Conservation (phyloP, 2,329 filamentous ascomycete genomes). For the Ceratocystis diversiconidia region DNA sequence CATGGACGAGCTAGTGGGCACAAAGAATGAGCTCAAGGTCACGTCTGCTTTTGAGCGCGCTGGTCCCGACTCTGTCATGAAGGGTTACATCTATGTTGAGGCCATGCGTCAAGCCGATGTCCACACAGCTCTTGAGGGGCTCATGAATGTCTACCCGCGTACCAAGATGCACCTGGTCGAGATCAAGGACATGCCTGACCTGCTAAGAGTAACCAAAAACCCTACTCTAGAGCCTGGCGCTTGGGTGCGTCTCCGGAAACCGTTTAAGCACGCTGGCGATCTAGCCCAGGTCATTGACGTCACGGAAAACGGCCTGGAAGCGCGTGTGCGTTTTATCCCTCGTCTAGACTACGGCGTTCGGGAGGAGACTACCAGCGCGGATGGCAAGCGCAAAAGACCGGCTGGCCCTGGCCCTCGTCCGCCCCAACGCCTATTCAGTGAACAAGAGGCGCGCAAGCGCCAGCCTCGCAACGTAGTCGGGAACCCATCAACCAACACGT, state of each 20-base stretch:
- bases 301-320: conserved; percentile 81
- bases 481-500: conserved; percentile 66
- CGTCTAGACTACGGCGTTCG: conserved; percentile 82
- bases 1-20: conserved; percentile 63
- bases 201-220: conserved; percentile 80
- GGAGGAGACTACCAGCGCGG: conserved; percentile 48
- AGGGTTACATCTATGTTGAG: conserved; percentile 90
- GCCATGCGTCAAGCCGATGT: conserved; percentile 79
- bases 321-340: conserved; percentile 75
- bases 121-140: conserved; percentile 62
- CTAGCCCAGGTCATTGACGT: conserved; percentile 85
- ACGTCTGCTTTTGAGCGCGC: conserved; percentile 87
- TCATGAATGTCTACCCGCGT: conserved; percentile 81
- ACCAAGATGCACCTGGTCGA: conserved; percentile 78
- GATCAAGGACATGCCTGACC: conserved; percentile 93
- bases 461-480: conserved; percentile 49
- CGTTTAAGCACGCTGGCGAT: conserved; percentile 72
- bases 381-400: conserved; percentile 68
- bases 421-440: conserved; percentile 82
- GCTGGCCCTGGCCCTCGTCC: conserved; percentile 52
- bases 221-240: conserved; percentile 73
- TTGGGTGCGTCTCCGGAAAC: conserved; percentile 77
- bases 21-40: conserved; percentile 69
- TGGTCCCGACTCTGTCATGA: conserved; percentile 63
- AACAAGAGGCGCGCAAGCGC: conserved; percentile 79